Percentiles rank a stretch among this genome's conserved stretches.
Conservation (phyloP, 2,329 filamentous ascomycete species). For the Neoscytalidium dimidiatum region DNA sequence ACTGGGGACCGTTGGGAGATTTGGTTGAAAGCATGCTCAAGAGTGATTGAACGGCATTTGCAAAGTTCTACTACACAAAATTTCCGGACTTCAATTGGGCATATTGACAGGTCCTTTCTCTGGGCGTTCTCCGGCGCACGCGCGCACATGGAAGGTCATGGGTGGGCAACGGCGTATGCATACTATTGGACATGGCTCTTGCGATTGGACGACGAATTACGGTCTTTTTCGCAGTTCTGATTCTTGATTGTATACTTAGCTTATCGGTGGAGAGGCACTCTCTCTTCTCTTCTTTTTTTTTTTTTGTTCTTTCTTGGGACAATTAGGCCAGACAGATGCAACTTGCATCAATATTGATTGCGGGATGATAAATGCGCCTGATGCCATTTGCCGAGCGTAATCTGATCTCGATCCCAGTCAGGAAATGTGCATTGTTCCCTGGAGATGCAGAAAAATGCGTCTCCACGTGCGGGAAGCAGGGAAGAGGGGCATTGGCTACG, state of each 20-base stretch:
- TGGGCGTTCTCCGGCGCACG: slow-evolving; percentile 7
- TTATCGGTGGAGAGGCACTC: not conserved
- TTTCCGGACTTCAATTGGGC: not conserved
- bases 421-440: not conserved
- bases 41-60: slow-evolving; percentile 64
- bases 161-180: not conserved
- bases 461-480: not conserved
- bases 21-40: slow-evolving; percentile 96
- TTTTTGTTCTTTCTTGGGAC: not conserved
- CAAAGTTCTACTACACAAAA: not conserved
- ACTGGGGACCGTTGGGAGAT: slow-evolving; percentile 94
- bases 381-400: not conserved
- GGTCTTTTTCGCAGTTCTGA: not conserved
- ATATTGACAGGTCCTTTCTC: slow-evolving; percentile 5
- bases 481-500: not conserved
- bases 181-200: slow-evolving; percentile 2
- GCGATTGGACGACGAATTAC: not conserved
- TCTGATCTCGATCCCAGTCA: not conserved
- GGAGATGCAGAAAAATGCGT: not conserved
- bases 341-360: too few species aligned
- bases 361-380: not conserved
- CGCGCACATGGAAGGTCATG: not conserved
- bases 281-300: too few species aligned
- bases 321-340: not conserved
- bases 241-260: slow-evolving; percentile 11